Evolutionary conservation across 208 protist genomes (phyloP), one percentile per base, ranked within the genome.

Genomic region (Trypanosomatidae sp.): DNA sequence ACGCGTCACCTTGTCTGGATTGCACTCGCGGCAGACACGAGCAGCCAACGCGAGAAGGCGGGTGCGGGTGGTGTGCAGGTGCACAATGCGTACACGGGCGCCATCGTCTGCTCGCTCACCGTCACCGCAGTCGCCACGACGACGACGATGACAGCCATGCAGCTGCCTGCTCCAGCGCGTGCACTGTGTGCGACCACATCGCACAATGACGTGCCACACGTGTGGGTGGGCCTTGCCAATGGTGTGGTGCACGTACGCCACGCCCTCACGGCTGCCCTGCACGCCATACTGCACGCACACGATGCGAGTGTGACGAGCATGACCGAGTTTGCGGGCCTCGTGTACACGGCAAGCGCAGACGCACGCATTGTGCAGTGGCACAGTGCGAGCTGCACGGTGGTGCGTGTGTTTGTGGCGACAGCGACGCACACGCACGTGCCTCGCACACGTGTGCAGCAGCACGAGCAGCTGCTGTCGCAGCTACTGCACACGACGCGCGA

Each of bases 201-300:
- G n/a, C n/a, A n/a, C n/a, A 32, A 38, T 30, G 54, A 57, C 18
- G 56, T 50, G 33, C 39, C 52, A 16, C 58, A 71, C 19, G 61
- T 93, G 32, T 93, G 84, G 84, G 53, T 89, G 38, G 84, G 84
- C 15, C 53, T 85, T 16, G 81, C 73, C 5, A 81, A 76, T 43
- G 85, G 85, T 37, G 37, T 27, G 20, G 71, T 93, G 10, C 75
- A 90, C 39, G 71, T 88, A 3, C 73, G 79, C 56, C 39, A 80
- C 45, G 75, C 55, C 19, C 43, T 64, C 8, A 71, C 45, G n/a
- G 54, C 43, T 23, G 19, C 26, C 26, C 47, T 84, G n/a, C 28
- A 68, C 30, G 48, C 30, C 6, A 52, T 63, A 16, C 38, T 78
- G 22, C 41, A 51, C 37, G 64, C 53, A 30, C 79, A 89, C 53